phyloP scores from a whole-genome alignment of 2,329 filamentous ascomycete species.

The Colletotrichum melonis region DNA sequence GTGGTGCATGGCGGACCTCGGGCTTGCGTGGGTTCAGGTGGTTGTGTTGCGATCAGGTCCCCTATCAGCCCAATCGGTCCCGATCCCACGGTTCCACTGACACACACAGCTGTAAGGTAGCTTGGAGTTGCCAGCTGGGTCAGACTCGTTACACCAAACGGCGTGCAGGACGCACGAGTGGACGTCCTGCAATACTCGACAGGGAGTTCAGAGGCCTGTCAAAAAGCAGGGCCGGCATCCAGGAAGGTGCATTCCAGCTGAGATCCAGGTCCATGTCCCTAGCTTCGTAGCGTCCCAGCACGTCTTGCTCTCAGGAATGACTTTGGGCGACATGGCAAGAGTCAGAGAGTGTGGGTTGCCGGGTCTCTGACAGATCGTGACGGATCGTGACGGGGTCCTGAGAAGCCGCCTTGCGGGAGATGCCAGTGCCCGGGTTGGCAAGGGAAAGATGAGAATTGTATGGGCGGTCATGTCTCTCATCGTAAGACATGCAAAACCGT shows the following conservation, averaged over 20 bases:
- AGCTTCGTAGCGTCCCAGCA: not conserved
- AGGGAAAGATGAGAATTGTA: constrained; percentile 7
- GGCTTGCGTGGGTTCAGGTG: not conserved
- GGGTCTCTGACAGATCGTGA: not conserved
- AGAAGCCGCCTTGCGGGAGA: not conserved
- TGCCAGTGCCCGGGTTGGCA: constrained; percentile 1
- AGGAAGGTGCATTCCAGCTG: not conserved
- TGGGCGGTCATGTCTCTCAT: constrained; percentile 13
- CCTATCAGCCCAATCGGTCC: constrained; percentile 29
- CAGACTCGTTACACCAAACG: constrained; percentile 25
- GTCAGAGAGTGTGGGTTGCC: not conserved
- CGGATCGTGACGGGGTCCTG: not conserved
- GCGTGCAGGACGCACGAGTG: constrained; percentile 14
- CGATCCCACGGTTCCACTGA: constrained; percentile 28
- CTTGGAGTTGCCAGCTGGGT: constrained; percentile 1
- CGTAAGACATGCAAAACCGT: constrained; percentile 21
- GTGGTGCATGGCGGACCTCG: not conserved
- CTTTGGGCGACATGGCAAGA: not conserved
- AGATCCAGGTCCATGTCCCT: constrained; percentile 5
- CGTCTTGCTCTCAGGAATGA: constrained; percentile 4
- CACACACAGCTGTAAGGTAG: constrained; percentile 16
- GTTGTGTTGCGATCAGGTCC: not conserved
- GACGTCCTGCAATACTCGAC: constrained; percentile 16
- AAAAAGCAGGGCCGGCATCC: not conserved
- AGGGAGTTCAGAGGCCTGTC: not conserved